Evolutionary conservation across 352 stramenopile genomes (phyloP).

Genomic region (Globisporangium splendens): DNA sequence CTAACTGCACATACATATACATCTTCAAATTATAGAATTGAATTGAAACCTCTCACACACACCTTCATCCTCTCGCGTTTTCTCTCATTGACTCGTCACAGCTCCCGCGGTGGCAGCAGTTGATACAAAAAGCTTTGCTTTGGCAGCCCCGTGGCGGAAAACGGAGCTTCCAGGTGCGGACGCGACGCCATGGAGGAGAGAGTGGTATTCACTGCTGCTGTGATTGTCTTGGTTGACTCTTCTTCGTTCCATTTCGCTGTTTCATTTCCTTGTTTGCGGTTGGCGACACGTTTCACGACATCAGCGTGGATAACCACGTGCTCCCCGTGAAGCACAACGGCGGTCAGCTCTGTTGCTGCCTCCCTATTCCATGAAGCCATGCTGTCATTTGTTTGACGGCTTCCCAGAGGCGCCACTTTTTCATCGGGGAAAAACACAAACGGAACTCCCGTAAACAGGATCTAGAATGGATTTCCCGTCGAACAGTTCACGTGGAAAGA

Average conservation of each 20-base stretch:
- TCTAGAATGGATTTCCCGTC: conserved; percentile 23
- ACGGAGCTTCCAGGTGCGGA: conserved; percentile 10
- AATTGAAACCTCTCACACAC: too few relatives aligned
- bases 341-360: neutral
- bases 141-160: conserved; percentile 1
- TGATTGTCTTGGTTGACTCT: neutral
- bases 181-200: neutral
- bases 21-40: too few relatives aligned
- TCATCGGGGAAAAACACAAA: conserved; percentile 31
- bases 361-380: neutral
- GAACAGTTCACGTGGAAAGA: conserved; percentile 27
- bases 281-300: neutral
- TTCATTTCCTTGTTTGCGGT: neutral
- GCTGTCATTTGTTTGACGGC: neutral
- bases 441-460: conserved; percentile 26
- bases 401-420: neutral
- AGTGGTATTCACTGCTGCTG: too few relatives aligned
- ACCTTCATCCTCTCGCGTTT: too few relatives aligned
- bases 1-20: too few relatives aligned
- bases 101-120: neutral
- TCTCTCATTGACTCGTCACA: too few relatives aligned
- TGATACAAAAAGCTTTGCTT: conserved; percentile 9
- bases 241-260: neutral
- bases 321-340: conserved; percentile 1
- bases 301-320: conserved; percentile 1